These are phyloP conservation scores for Simplicillium sp. DNA, from an alignment of 2,329 filamentous ascomycete genomes.

Conservation along the genomic window DNA sequence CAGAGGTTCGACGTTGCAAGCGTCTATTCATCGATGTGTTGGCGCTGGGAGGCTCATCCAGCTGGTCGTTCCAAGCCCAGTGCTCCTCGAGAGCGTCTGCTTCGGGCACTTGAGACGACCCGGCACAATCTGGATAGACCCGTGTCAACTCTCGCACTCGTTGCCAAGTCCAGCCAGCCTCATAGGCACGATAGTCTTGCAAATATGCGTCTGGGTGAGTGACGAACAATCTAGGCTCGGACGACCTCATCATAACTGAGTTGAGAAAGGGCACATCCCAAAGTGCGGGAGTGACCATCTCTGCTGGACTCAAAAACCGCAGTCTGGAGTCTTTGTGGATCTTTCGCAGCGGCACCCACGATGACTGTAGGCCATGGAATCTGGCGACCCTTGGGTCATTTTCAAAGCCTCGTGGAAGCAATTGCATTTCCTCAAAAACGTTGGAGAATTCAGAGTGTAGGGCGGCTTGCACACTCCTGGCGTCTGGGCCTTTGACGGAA, in stretches of 20 bases:
- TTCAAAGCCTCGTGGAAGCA: slow-evolving; percentile 17
- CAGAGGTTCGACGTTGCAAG: slow-evolving; percentile 29
- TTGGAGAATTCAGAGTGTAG: slow-evolving; percentile 53
- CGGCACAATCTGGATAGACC: slow-evolving; percentile 36
- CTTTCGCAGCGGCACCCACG: slow-evolving; percentile 70
- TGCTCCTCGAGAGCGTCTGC: slow-evolving; percentile 54
- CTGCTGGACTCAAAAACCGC: slow-evolving; percentile 58
- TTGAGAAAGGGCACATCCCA: slow-evolving; percentile 66
- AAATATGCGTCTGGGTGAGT: slow-evolving; percentile 68
- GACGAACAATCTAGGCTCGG: slow-evolving; percentile 60
- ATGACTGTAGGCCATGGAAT: slow-evolving; percentile 53
- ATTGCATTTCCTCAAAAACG: slow-evolving; percentile 36
- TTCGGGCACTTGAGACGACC: slow-evolving; percentile 42
- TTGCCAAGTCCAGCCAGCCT: slow-evolving; percentile 61
- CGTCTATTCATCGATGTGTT: slow-evolving; percentile 32
- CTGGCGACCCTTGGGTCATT: slow-evolving; percentile 21
- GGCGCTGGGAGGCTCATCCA: slow-evolving; percentile 47
- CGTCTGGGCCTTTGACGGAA: slow-evolving; percentile 51
- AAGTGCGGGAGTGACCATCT: slow-evolving; percentile 62
- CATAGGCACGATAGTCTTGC: slow-evolving; percentile 47
- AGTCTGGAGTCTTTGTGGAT: slow-evolving; percentile 64
- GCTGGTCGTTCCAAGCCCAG: slow-evolving; percentile 57
- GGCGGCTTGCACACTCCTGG: slow-evolving; percentile 56
- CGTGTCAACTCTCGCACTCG: slow-evolving; percentile 53
- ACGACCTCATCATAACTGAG: slow-evolving; percentile 64